Conservation (phyloP, 1,139 yeast genomes). For the Pichia sp. region DNA sequence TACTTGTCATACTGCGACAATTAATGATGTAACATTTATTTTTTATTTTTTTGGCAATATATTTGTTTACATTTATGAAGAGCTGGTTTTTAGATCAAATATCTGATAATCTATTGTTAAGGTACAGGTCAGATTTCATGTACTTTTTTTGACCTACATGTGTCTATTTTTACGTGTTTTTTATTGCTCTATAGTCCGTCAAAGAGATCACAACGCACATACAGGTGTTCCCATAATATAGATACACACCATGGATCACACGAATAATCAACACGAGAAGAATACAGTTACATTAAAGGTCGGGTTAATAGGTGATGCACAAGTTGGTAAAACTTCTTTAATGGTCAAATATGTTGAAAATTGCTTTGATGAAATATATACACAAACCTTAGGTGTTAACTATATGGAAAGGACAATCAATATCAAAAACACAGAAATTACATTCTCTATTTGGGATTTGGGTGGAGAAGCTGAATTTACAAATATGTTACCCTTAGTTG, state of each 20-base stretch:
- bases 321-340: constrained; percentile 93
- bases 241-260: neutral
- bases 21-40: neutral
- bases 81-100: neutral
- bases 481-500: constrained; percentile 91
- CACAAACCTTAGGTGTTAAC: constrained; percentile 91
- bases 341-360: constrained; percentile 98
- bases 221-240: neutral
- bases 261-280: constrained; percentile 9
- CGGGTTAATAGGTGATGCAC: constrained; percentile 94
- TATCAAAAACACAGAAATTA: constrained; percentile 81
- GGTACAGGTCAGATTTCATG: neutral
- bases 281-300: constrained; percentile 73
- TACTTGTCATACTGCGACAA: neutral
- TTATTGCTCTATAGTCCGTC: neutral
- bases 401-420: constrained; percentile 89
- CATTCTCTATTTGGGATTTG: constrained; percentile 91
- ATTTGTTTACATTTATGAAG: neutral
- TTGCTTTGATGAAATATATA: constrained; percentile 84
- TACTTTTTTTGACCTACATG: neutral
- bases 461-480: constrained; percentile 97
- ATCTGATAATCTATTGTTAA: neutral
- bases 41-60: neutral
- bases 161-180: neutral
- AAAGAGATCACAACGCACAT: neutral